Base-by-base conservation (phyloP, 1,284 basidiomycete genomes). In the Golubevia sp. region DNA sequence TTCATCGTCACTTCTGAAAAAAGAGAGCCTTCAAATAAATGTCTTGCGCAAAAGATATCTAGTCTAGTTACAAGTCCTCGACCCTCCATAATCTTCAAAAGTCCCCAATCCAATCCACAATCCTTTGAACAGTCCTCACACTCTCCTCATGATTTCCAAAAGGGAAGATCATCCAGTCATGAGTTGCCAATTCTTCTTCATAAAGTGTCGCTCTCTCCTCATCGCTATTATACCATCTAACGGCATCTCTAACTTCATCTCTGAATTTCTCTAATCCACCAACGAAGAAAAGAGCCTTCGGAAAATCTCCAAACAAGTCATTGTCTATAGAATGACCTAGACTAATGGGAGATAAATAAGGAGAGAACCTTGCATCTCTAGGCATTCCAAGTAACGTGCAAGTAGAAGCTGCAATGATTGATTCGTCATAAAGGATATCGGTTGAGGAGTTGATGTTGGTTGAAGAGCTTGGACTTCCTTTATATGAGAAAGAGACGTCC, bases 221-320 rank as follows among this genome's bases (percentile, higher is more conserved):
- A n/a, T n/a, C n/a, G n/a, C n/a, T n/a, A 13, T 18, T 18, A 44
- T 44, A 44, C 11, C 18, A 44, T 44, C 38, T 8, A 44, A 44
- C 38, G 11, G 38, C 38, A 18, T 44, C 38, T 44, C 38, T 30
- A 27, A 56, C 38, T 49, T 56, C 24, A 24, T 26, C 25, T 38
- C 44, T 48, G 23, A 23, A 25, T 18, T 27, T 38, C 18, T 56
- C 55, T 27, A 48, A 24, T 18, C 55, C 55, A 13, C 55, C 55
- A 18, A 27, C 55, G 25, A 56, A 48, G 55, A 56, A 56, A 21
- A 56, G 27, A 49, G 55, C 55, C 24, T 23, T 38, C 18, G 55
- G 55, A 20, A 30, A 56, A 6, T n/a, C 27, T 11, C 24, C 23
- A 18, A 27, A 56, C 18, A 56, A 18, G 18, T 56, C 38, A 13